phyloP scores from a whole-genome alignment of 805 yeast genomes.

The Candida berthetii region DNA sequence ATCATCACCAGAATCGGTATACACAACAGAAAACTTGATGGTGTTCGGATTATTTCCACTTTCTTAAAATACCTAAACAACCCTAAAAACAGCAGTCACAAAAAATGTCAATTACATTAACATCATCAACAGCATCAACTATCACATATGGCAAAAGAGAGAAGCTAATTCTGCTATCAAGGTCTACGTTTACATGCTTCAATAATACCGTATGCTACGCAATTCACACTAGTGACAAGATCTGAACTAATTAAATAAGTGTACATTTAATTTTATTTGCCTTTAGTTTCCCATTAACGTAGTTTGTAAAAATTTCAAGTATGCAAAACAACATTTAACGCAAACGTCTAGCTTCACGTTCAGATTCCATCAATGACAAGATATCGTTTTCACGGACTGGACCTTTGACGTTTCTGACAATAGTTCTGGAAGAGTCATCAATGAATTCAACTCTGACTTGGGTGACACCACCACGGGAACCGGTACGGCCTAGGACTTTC shows the following conservation, averaged over 20 bases:
- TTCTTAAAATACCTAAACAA: background rate
- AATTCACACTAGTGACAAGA: too few species aligned
- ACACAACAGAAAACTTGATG: background rate
- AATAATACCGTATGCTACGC: background rate
- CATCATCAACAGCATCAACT: too few species aligned
- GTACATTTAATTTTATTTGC: constrained; percentile 19
- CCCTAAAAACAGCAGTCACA: background rate
- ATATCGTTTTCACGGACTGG: constrained; percentile 98
- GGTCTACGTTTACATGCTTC: too few species aligned
- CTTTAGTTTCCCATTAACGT: constrained; percentile 5
- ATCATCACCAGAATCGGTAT: background rate
- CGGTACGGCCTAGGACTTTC: constrained; percentile 99
- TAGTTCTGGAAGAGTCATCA: constrained; percentile 92
- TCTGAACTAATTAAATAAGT: constrained; percentile 13
- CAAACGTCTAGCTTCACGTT: constrained; percentile 98
- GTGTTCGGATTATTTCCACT: background rate
- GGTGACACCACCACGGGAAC: constrained; percentile 99
- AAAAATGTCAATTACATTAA: background rate
- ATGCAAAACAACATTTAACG: constrained; percentile 41
- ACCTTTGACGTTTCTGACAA: constrained; percentile 96
- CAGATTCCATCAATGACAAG: constrained; percentile 99
- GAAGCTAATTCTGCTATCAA: too few species aligned
- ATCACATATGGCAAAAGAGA: too few species aligned
- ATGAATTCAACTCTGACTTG: constrained; percentile 97
- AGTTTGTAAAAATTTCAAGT: constrained; percentile 8